A percentile compares a stretch with the other conserved stretches of the same genome.
phyloP scores from a whole-genome alignment of 164 flowering plant genomes.

The Berberis vulgaris region DNA sequence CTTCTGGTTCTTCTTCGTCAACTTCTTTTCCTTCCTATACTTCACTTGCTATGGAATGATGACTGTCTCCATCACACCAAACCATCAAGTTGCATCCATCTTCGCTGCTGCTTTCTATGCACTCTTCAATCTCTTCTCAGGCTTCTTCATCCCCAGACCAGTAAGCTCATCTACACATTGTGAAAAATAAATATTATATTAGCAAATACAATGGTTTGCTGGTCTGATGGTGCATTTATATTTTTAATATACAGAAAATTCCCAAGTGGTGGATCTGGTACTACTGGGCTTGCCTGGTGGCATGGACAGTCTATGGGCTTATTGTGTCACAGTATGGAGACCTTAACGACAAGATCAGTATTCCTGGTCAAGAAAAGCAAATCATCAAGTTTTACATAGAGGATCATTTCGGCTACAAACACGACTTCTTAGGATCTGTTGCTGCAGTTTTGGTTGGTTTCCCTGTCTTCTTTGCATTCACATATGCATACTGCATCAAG shows the following conservation, averaged over 20 bases:
- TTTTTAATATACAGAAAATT: conserved; percentile 3
- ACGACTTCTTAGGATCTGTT: not conserved
- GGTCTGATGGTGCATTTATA: not conserved
- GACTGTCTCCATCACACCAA: conserved; percentile 8
- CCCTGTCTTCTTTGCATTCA: not conserved
- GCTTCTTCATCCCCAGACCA: conserved; percentile 11
- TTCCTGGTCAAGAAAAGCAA: not conserved
- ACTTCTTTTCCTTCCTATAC: conserved; percentile 8
- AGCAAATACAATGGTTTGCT: not conserved
- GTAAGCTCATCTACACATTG: conserved; percentile 3
- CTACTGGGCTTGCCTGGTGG: conserved; percentile 4
- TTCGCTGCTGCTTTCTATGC: conserved; percentile 10
- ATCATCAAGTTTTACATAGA: conserved; percentile 5
- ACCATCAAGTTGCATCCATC: conserved; percentile 3
- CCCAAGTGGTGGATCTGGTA: conserved; percentile 12
- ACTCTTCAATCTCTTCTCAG: conserved; percentile 16
- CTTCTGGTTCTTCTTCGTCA: not conserved
- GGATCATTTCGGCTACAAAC: not conserved
- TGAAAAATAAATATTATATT: not conserved
- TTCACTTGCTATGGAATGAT: conserved; percentile 15
- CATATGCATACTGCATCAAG: conserved; percentile 3
- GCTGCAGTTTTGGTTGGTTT: conserved; percentile 1
- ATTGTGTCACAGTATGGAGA: conserved; percentile 74
- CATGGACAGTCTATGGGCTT: conserved; percentile 39
- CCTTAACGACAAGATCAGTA: conserved; percentile 24